Evolutionary conservation across 768 basidiomycete species (phyloP), one percentile per base, ranked within the genome.

Genomic region (Chiua virens): DNA sequence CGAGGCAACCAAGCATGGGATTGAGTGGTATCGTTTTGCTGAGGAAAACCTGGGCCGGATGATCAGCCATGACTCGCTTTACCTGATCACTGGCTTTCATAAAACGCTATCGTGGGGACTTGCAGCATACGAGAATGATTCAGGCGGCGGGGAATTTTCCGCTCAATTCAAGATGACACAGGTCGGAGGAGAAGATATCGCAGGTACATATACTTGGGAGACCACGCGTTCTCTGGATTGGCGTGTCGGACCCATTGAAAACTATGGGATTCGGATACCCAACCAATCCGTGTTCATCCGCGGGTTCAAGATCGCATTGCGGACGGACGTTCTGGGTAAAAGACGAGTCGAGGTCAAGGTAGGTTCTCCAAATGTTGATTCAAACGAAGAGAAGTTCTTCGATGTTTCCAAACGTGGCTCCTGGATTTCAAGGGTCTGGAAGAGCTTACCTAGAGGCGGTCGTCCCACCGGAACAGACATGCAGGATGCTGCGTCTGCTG

Each of bases 281-380:
- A 67, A 67, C 18, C 68, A 69, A 39, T 23, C 57, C 2, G 53
- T 68, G 1, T 68, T 69, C 17, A 62, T 69, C 9, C 58, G 55
- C 5, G 67, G 67, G 8, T 61, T 61, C 36, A 66, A 61, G 21
- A 52, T 64, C 13, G 59, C 62, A 11, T 15, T 56, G 1, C 53
- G 62, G 8, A 22, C 32, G 0, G 39, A 36, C 1, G 3, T 50
- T 1, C 22, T 52, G 1, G 42, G 50, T 15, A 21, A 20, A 3
- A 63, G 11, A 14, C 20, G 38, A 42, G 35, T 52, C 14, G 20
- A 39, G 3, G 49, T 54, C 27, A 44, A 44, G 13, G 42, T 23
- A 8, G 52, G 20, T 5, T 22, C 40, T 5, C 54, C 53, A n/a
- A 13, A 21, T 10, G 39, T 43, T 11, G 5, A 17, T 8, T 38